Evolutionary conservation across 495 filamentous ascomycete genomes (phyloP), one percentile per base, ranked within the genome.

Genomic region (Neurospora sp.): DNA sequence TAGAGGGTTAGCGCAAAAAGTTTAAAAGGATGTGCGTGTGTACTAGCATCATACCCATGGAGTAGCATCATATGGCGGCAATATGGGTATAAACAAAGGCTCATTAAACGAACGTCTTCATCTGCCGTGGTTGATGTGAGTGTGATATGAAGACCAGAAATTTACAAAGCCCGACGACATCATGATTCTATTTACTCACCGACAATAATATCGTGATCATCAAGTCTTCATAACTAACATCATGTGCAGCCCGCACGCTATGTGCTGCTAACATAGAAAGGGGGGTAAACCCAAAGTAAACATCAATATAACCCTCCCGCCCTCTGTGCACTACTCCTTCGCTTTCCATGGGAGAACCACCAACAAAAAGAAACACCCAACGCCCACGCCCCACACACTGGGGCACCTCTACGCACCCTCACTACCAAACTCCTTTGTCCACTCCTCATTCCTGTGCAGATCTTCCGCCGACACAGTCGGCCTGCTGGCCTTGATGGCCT

Each of bases 371-470:
- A 65, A 65, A 35, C 27, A 31, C 3, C 27, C 27, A 31, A 31
- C 27, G 27, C 27, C 27, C 27, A 31, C 27, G 27, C 27, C 27
- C 27, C 27, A 31, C 3, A 31, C 27, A 31, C 3, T 31, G 27
- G 27, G 27, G 2, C 31, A 35, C 4, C 31, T 61, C 53, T 75
- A 84, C 71, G 86, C 85, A 48, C 95, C 96, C 79, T 99, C 96
- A 79, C 94, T 98, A 71, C 96, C 96, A 83, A 98, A 99, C 82
- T 98, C 95, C 76, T 90, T 84, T 3, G 96, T 99, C 96, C 96
- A 99, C 61, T 98, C 94, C 74, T 92, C 85, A 81, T 95, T 98
- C 74, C 88, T 86, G 74, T 87, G 85, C 41, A 98, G 86, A 81
- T 99, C 96, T 27, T 90, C 92, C 8, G 86, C 82, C 68, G 93